These are phyloP conservation scores for Hypoxylon trugodes DNA, from an alignment of 495 filamentous ascomycete species.

Conservation along the genomic window DNA sequence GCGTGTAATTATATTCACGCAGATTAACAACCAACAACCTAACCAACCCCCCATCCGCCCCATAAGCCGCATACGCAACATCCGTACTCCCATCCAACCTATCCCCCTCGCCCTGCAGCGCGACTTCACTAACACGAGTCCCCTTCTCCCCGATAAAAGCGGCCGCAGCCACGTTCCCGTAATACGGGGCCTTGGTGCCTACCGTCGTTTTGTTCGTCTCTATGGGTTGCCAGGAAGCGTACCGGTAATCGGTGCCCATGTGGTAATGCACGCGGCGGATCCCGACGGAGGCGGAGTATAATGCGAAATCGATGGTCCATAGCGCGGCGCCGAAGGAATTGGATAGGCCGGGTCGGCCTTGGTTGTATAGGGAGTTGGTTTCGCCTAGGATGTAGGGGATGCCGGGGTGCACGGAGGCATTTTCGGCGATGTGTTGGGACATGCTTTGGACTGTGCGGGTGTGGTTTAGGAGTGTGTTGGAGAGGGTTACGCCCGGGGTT, in stretches of 20 bases:
- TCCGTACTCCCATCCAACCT: conserved; percentile 31
- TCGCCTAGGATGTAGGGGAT: conserved; percentile 71
- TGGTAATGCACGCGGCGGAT: conserved; percentile 73
- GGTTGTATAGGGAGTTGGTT: conserved; percentile 69
- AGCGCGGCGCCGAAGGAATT: conserved; percentile 77
- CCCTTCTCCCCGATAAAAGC: conserved; percentile 59
- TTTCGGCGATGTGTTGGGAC: conserved; percentile 56
- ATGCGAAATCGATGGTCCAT: conserved; percentile 73
- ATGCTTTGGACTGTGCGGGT: conserved; percentile 61
- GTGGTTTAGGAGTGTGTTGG: conserved; percentile 73
- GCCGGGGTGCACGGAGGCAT: conserved; percentile 50
- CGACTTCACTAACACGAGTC: conserved; percentile 42
- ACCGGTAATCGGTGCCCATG: conserved; percentile 69
- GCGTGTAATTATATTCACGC: conserved; percentile 66
- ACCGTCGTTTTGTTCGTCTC: conserved; percentile 58
- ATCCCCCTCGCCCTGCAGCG: conserved; percentile 51
- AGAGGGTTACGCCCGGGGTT: conserved; percentile 69
- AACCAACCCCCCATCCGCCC: conserved; percentile 47
- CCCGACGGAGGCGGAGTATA: conserved; percentile 64
- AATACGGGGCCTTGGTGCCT: conserved; percentile 73
- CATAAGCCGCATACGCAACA: conserved; percentile 68
- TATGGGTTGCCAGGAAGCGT: conserved; percentile 66
- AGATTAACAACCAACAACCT: conserved; percentile 68
- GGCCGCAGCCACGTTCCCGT: conserved; percentile 69
- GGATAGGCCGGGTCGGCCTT: conserved; percentile 69